Evolutionary conservation across 441 rosid species (phyloP), one percentile per base, ranked within the genome.

Genomic region (Raphanus hybrid): DNA sequence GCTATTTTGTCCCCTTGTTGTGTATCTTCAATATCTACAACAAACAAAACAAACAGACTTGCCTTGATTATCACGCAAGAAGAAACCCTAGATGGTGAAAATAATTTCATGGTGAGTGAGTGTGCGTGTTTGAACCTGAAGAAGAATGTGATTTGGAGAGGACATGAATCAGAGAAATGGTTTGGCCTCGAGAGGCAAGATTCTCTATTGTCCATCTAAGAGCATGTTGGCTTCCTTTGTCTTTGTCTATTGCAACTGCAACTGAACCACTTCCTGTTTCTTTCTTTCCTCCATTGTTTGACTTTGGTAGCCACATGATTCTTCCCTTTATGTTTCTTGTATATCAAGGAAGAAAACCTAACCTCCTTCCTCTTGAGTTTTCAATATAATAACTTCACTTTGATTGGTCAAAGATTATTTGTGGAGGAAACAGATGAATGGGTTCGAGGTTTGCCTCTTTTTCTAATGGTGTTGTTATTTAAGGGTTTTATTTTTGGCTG

Each of bases 221-320:
- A 39, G 98, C 98, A 73, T 81, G 79, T 66, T 90, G 97, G 87
- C 96, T 90, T 57, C 87, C 85, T 77, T 84, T 89, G 67, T 93
- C 98, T 70, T 83, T 85, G 69, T 91, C 94, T 50, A 93, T 89
- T 9, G 94, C 97, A 71, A 91, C 97, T 11, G 97, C 98, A 61
- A 90, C 88, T 75, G 83, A 64, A 9, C 92, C 92, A 43, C 60
- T 81, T 75, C 73, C 68, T 48, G 81, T 81, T 18, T 69, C 85
- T 76, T 75, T 84, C 63, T 82, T 86, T 5, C 77, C 20, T 2
- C n/a, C 65, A 7, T 20, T 60, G 16, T 27, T 58, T 14, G 70
- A 50, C 78, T 80, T 88, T 66, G 85, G 73, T 80, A 85, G 84
- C 92, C 90, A 86, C 90, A 85, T 90, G 59, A 50, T 50, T 71